A percentile compares a stretch with the other conserved stretches of the same genome.
phyloP scores from a whole-genome alignment of 169 alveolate genomes.

The Plasmodium yoelii region DNA sequence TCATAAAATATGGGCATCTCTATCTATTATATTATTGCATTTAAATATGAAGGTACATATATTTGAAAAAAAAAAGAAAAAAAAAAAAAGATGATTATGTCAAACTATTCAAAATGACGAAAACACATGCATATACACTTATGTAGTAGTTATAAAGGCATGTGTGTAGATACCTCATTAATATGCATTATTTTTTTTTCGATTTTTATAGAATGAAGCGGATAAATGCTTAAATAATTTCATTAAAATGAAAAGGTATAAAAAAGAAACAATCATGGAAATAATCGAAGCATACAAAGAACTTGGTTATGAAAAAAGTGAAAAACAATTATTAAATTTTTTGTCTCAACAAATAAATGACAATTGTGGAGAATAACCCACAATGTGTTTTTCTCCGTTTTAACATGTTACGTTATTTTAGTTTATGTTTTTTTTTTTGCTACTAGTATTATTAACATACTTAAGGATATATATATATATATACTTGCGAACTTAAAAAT shows the following conservation, averaged over 20 bases:
- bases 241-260: slow-evolving; percentile 45
- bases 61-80: neutral
- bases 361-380: neutral
- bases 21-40: slow-evolving; percentile 22
- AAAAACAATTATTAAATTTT: slow-evolving; percentile 20
- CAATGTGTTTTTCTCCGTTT: no score
- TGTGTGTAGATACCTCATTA: neutral
- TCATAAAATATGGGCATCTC: slow-evolving; percentile 47
- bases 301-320: slow-evolving; percentile 31
- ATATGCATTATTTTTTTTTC: neutral
- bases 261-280: slow-evolving; percentile 9
- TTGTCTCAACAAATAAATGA: neutral
- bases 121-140: neutral
- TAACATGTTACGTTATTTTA: no score
- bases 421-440: no score
- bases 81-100: neutral
- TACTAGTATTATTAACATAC: no score
- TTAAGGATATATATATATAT: no score
- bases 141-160: neutral
- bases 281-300: slow-evolving; percentile 25
- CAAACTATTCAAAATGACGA: neutral
- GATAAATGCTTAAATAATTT: slow-evolving; percentile 63
- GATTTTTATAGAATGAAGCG: slow-evolving; percentile 25
- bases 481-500: no score
- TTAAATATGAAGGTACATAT: slow-evolving; percentile 47